Conservation (phyloP, 2,329 filamentous ascomycete species). For the Nothopassalora personata region DNA sequence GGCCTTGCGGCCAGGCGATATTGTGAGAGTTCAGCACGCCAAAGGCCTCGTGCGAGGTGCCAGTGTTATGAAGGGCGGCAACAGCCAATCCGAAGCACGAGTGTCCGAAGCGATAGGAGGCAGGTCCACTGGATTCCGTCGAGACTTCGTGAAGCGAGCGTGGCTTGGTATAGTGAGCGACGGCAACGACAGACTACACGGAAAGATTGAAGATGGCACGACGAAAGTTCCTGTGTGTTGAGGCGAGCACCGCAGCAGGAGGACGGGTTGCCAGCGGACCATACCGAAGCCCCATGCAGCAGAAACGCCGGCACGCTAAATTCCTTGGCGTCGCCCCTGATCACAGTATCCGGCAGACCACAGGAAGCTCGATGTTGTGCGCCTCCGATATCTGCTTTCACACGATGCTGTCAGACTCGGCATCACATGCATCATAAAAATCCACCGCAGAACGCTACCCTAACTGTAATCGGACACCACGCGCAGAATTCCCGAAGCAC, state of each 20-base stretch:
- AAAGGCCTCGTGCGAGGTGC: constrained; percentile 13
- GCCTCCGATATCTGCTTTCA: neutral
- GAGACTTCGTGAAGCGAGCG: constrained; percentile 4
- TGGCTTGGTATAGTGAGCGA: constrained; percentile 4
- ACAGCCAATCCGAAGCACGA: neutral
- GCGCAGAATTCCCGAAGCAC: neutral
- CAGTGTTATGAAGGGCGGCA: constrained; percentile 1
- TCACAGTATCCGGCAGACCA: neutral
- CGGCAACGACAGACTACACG: neutral
- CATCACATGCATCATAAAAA: neutral
- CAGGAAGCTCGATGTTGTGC: neutral
- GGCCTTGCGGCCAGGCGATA: constrained; percentile 24
- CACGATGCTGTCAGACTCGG: neutral
- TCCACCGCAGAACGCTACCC: neutral
- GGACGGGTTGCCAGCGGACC: neutral
- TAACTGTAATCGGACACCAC: neutral
- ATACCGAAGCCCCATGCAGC: neutral
- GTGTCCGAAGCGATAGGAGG: neutral
- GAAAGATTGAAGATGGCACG: neutral
- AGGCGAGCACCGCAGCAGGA: neutral
- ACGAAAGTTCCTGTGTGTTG: neutral
- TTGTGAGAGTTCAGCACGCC: constrained; percentile 10
- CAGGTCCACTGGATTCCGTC: neutral
- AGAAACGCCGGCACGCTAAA: neutral
- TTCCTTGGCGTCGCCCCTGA: neutral